Evolutionary conservation across 805 yeast genomes (phyloP), one percentile per base, ranked within the genome.

Genomic region (Lachancea sp.): DNA sequence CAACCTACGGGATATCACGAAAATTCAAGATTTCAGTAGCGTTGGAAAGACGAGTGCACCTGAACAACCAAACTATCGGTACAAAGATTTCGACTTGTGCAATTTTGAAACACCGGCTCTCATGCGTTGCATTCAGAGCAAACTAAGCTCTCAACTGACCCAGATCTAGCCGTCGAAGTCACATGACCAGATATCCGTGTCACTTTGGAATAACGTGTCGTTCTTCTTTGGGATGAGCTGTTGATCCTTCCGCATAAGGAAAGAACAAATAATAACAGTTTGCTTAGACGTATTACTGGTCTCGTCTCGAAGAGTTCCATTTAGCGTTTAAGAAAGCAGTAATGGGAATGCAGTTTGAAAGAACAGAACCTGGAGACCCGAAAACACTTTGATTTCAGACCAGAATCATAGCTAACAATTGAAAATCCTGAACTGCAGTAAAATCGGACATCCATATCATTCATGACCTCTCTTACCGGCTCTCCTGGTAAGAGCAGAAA

Each of bases 11-110:
- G 27, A 50, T 3, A 27, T 38, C 8, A 12, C 59, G 16, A 20
- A 25, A 2, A 50, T 62, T 12, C 57, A 60, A 32, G 56, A 61
- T 41, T 62, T 62, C 34, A 55, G 53, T 30, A 44, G 54, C 29
- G 30, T 58, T 25, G 39, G 39, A 36, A 36, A 36, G 31, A 10
- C 16, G 4, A n/a, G 3, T 10, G 17, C 19, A 25, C 3, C n/a
- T 11, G 19, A n/a, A 11, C 17, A 36, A 10, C 16, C 29, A 5
- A 13, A 11, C 3, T 36, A 12, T 18, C 31, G n/a, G 16, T 38
- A 29, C 35, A 35, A 18, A 17, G 3, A 5, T n/a, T 38, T 30
- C 26, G 26, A 29, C 17, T 6, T 26, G 12, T 38, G 15, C 10
- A 20, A 17, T 11, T 33, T 36, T 25, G 31, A 25, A n/a, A 36